These are phyloP conservation scores for Yamadazyma triangularis DNA, from an alignment of 1,139 yeast species.

Conservation along the genomic window DNA sequence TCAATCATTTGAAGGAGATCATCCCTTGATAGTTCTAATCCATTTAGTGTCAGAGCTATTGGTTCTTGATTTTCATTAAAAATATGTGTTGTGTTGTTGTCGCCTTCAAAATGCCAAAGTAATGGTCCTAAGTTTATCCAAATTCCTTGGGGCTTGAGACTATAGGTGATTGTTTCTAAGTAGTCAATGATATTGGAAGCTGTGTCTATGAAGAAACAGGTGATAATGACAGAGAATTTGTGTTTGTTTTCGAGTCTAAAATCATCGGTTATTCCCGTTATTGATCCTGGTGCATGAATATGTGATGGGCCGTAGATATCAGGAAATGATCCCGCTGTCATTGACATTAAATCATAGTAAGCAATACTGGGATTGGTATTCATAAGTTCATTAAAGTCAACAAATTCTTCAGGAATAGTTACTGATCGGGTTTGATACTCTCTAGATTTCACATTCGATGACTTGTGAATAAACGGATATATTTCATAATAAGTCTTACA, in stretches of 20 bases:
- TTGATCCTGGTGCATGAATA: constrained; percentile 4
- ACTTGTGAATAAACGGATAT: constrained; percentile 52
- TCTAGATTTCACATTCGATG: constrained; percentile 44
- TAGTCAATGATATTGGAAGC: constrained; percentile 71
- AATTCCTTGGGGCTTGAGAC: constrained; percentile 50
- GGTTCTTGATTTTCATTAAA: constrained; percentile 12
- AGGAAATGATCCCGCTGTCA: constrained; percentile 76
- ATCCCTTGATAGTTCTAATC: constrained; percentile 61
- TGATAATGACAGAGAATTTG: constrained; percentile 53
- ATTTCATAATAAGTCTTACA: constrained; percentile 37
- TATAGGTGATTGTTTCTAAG: constrained; percentile 50
- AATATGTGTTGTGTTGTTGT: constrained; percentile 16
- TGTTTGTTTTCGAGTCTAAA: constrained; percentile 38
- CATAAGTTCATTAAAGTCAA: constrained; percentile 25
- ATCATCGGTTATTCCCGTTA: constrained; percentile 21
- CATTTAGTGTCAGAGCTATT: constrained; percentile 41
- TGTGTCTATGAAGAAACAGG: constrained; percentile 80
- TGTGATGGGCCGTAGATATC: constrained; percentile 62
- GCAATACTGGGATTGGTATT: constrained; percentile 34
- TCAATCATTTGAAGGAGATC: constrained; percentile 51
- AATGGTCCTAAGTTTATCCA: constrained; percentile 90
- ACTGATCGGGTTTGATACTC: constrained; percentile 44
- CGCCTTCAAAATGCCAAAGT: constrained; percentile 79
- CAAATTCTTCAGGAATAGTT: constrained; percentile 50
- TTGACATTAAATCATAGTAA: constrained; percentile 58